phyloP scores from a whole-genome alignment of 2,329 filamentous ascomycete genomes.

The Aspergillus neotritici region DNA sequence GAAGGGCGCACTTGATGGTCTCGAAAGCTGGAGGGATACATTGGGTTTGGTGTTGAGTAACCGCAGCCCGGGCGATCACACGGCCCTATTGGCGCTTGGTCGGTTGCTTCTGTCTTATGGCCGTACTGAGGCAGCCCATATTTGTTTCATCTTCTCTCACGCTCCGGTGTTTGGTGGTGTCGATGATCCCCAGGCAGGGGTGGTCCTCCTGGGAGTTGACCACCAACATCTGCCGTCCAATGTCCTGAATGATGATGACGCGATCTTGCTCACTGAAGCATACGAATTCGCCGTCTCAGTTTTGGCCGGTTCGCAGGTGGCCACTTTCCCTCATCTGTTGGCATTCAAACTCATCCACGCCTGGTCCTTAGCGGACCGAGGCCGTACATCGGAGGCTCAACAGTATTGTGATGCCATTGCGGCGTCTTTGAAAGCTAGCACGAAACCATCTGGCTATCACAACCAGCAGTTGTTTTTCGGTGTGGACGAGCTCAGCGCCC shows the following conservation, averaged over 20 bases:
- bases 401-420: conserved; percentile 86
- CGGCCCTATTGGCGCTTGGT: conserved; percentile 73
- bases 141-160: conserved; percentile 85
- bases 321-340: conserved; percentile 72
- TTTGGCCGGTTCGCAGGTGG: conserved; percentile 51
- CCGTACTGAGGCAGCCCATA: conserved; percentile 82
- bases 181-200: conserved; percentile 71
- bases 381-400: conserved; percentile 73
- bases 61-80: conserved; percentile 70
- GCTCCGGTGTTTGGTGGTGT: conserved; percentile 69
- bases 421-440: conserved; percentile 69
- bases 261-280: conserved; percentile 89
- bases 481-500: conserved; percentile 76
- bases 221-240: conserved; percentile 66
- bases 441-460: conserved; percentile 80
- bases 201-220: conserved; percentile 81
- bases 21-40: conserved; percentile 93
- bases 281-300: conserved; percentile 87
- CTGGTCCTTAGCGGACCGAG: conserved; percentile 74
- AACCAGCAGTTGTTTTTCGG: conserved; percentile 66
- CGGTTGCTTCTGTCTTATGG: conserved; percentile 79
- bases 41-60: conserved; percentile 81
- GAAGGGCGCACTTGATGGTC: conserved; percentile 71
- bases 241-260: conserved; percentile 73
- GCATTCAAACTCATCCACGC: conserved; percentile 91